phyloP scores from a whole-genome alignment of 2,329 filamentous ascomycete species.

The Fusarium hainanense region DNA sequence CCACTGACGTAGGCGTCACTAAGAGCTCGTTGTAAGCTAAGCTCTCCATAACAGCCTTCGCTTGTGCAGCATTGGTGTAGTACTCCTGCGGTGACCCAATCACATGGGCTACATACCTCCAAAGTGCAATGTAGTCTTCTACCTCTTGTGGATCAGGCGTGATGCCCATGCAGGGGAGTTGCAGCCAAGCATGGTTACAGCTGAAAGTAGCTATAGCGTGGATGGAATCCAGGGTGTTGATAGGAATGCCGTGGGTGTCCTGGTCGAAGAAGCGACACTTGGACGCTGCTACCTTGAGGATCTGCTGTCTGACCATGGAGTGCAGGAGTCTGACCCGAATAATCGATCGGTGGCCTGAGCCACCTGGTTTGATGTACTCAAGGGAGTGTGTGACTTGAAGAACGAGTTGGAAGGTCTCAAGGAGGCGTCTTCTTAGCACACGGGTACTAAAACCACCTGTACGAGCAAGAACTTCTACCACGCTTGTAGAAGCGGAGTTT shows the following conservation, averaged over 20 bases:
- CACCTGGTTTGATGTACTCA: constrained; percentile 69
- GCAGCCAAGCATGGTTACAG: constrained; percentile 70
- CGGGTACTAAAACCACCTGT: constrained; percentile 74
- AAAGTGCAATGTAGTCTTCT: constrained; percentile 72
- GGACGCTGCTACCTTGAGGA: constrained; percentile 65
- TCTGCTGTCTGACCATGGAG: constrained; percentile 70
- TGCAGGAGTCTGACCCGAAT: constrained; percentile 74
- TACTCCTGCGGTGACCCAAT: constrained; percentile 46
- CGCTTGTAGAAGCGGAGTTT: constrained; percentile 62
- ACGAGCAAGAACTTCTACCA: constrained; percentile 72
- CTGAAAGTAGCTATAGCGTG: constrained; percentile 73
- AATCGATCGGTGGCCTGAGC: constrained; percentile 69
- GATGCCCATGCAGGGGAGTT: constrained; percentile 72
- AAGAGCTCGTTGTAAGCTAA: constrained; percentile 50
- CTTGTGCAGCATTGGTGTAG: constrained; percentile 40
- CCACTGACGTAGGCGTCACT: constrained; percentile 49
- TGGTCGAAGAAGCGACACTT: constrained; percentile 68
- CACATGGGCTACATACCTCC: constrained; percentile 48
- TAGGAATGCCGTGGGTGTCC: constrained; percentile 68
- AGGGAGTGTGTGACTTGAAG: constrained; percentile 70
- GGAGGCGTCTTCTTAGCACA: constrained; percentile 67
- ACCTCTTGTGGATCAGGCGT: constrained; percentile 67
- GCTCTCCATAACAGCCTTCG: constrained; percentile 51
- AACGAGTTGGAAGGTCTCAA: constrained; percentile 55
- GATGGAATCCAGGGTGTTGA: constrained; percentile 73